Conservation (phyloP, 202 grass and related monocot genomes). For the Cymbopogon flexuosus region DNA sequence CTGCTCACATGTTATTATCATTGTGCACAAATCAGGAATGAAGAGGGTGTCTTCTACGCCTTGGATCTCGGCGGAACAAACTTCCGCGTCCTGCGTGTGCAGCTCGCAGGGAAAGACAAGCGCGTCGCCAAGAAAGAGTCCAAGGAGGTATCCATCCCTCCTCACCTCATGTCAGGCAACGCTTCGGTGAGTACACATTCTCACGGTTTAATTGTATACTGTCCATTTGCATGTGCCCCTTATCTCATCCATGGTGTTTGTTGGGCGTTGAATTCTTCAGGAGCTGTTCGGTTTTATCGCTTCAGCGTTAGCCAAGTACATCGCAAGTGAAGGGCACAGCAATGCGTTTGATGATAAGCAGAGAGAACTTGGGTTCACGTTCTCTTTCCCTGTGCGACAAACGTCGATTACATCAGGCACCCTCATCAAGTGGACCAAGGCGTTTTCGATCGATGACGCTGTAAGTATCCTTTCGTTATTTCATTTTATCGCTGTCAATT, state of each 20-base stretch:
- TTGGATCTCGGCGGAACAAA: conserved; percentile 65
- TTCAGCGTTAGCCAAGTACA: conserved; percentile 38
- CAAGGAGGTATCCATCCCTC: conserved; percentile 47
- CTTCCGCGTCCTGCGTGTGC: conserved; percentile 60
- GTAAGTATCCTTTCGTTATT: conserved; percentile 13
- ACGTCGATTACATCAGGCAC: conserved; percentile 53
- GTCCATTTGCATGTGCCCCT: background rate
- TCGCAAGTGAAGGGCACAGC: conserved; percentile 26
- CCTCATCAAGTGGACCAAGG: conserved; percentile 86
- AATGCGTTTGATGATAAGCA: conserved; percentile 14
- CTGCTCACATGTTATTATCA: background rate
- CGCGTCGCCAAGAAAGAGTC: conserved; percentile 38
- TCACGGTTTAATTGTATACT: no score
- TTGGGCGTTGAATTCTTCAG: conserved; percentile 3
- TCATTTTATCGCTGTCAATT: background rate
- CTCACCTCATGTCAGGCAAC: conserved; percentile 52
- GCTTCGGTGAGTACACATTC: conserved; percentile 34
- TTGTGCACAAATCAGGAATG: conserved; percentile 25
- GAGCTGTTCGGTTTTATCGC: conserved; percentile 84
- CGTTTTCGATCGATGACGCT: conserved; percentile 67
- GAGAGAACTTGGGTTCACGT: conserved; percentile 72
- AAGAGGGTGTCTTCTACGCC: conserved; percentile 56
- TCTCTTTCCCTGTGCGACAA: conserved; percentile 84
- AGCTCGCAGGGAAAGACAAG: conserved; percentile 43
- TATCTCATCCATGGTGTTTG: background rate